Conservation (phyloP, 2,329 filamentous ascomycete species). For the Dendrostoma leiphaemia region DNA sequence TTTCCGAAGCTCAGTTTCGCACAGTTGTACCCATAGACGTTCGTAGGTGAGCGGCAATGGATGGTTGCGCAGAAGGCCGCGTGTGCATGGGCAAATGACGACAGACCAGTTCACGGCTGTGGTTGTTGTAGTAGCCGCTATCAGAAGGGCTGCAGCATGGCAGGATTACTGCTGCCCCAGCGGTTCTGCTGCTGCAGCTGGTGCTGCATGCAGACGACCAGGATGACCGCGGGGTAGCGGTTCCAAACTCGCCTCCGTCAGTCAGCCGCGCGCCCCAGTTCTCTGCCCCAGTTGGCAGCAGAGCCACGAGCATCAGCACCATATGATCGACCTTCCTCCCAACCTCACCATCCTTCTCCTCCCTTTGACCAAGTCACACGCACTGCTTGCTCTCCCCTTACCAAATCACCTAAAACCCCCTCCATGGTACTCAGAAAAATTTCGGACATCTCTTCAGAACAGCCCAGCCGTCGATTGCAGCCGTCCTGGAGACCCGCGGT, state of each 20-base stretch:
- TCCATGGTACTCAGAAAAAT: conserved; percentile 5
- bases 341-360: background rate
- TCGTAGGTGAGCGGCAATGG: no score
- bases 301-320: background rate
- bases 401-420: background rate
- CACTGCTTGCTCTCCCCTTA: background rate
- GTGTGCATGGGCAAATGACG: background rate
- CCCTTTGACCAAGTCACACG: background rate
- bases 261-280: no score
- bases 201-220: background rate
- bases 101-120: no score
- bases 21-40: background rate
- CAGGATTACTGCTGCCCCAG: background rate
- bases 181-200: background rate
- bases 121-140: background rate
- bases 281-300: no score
- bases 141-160: background rate
- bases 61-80: background rate
- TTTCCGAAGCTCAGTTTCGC: no score
- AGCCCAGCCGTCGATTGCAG: background rate
- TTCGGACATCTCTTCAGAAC: background rate
- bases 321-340: conserved; percentile 7
- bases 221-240: conserved; percentile 2
- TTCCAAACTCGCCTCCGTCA: background rate
- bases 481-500: background rate